These are phyloP conservation scores for Syzygium syzygioides DNA, from an alignment of 441 rosid species.

Conservation along the genomic window DNA sequence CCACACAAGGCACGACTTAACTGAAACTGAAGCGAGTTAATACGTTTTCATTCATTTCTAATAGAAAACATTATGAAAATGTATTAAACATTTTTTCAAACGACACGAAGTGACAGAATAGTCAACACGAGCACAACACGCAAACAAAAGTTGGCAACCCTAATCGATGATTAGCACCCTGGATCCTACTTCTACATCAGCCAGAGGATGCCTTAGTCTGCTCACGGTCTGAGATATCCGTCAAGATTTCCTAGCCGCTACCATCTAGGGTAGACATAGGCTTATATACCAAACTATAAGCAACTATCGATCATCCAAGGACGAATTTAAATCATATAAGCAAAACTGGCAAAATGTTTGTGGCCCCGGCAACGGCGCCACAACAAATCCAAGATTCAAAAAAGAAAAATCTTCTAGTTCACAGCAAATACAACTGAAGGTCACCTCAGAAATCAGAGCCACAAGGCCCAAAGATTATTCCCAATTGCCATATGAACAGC, in stretches of 20 bases:
- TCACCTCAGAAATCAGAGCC: slow-evolving; percentile 12
- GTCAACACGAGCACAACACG: not conserved
- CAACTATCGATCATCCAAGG: not conserved
- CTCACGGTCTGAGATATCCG: not conserved
- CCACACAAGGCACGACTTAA: not conserved
- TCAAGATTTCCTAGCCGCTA: not conserved
- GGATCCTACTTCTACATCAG: not conserved
- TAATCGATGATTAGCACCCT: not conserved
- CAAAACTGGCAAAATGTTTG: slow-evolving; percentile 1
- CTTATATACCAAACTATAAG: not conserved
- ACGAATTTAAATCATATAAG: not conserved
- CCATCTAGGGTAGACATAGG: not conserved
- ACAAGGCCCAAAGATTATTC: slow-evolving; percentile 1
- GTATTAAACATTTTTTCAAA: not conserved
- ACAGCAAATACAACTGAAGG: slow-evolving; percentile 11
- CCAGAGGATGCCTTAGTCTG: not conserved
- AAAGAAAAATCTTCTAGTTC: slow-evolving; percentile 4
- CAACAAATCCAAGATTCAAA: slow-evolving; percentile 18
- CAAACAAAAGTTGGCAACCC: not conserved
- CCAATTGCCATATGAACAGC: slow-evolving; percentile 5
- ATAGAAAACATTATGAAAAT: not conserved
- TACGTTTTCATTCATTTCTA: not conserved
- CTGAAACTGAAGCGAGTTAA: not conserved
- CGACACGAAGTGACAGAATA: not conserved
- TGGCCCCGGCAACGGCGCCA: not conserved